Evolutionary conservation across 148 eudicot species (phyloP), one percentile per base, ranked within the genome.

Genomic region (Simmondsia chinensis): DNA sequence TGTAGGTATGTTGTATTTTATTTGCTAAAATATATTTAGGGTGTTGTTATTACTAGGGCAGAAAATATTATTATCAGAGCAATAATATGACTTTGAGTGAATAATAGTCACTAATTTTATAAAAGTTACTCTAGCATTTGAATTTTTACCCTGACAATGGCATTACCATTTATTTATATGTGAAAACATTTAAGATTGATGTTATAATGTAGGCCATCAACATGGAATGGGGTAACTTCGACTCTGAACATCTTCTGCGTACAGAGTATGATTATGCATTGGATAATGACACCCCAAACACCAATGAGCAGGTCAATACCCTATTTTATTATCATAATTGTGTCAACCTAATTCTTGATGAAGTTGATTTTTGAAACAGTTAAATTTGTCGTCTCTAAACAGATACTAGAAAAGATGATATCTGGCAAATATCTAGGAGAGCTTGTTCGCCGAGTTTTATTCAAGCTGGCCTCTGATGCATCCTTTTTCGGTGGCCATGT

Each of bases 361-460:
- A 19, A 33, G 14, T 46, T 4, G 44, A 6, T 21, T 56, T 33
- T 20, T 35, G 29, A 29, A 33, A 28, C 11, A 9, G 22, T 36
- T 6, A 38, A 11, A 29, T 30, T 9, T 19, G 18, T 37, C 12
- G 0, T 9, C 32, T 7, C 35, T 27, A 22, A 4, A 28, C 72
- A 88, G 96, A 64, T 83, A 38, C 64, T 77, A 65, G 94, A 88
- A 67, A 88, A 88, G 69, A 65, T 75, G 56, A 59, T 83, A 15
- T 87, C 96, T 23, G 96, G 96, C 50, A 76, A 80, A 85, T 88
- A 88, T 57, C 56, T 88, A 73, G 96, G 94, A 50, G 89, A 80
- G 68, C 65, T 88, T 57, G 75, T 88, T 10, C 80, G 96, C 17
- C 59, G 79, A 70, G 68, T 83, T 54, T 59, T 88, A 33, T 54